phyloP scores from a whole-genome alignment of 305 asterid genomes.

The Fraxinus floribunda region DNA sequence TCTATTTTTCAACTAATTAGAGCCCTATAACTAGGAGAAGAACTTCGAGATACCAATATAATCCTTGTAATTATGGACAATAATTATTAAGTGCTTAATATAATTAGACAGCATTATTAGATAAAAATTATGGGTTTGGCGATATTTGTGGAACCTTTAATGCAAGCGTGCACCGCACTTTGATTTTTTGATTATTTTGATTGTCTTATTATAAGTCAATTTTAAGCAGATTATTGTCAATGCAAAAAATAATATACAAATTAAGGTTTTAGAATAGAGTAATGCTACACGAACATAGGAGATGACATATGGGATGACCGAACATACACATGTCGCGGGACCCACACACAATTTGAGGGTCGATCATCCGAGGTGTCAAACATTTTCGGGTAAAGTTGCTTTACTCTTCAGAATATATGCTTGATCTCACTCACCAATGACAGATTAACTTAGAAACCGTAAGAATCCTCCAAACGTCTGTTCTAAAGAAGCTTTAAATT shows the following conservation, averaged over 20 bases:
- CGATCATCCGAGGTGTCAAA: too few relatives aligned
- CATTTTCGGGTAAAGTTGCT: too few relatives aligned
- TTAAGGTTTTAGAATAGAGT: background rate
- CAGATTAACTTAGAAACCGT: background rate
- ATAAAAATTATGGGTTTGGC: conserved; percentile 32
- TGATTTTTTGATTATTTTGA: conserved; percentile 31
- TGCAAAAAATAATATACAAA: background rate
- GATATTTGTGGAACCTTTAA: conserved; percentile 46
- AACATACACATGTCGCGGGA: too few relatives aligned
- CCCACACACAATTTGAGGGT: too few relatives aligned
- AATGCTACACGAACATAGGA: background rate
- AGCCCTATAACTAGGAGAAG: conserved; percentile 20
- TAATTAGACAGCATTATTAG: conserved; percentile 53
- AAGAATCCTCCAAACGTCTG: background rate
- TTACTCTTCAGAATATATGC: background rate
- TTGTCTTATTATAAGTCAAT: background rate
- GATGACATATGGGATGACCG: too few relatives aligned
- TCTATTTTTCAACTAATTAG: background rate
- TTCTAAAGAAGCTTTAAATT: background rate
- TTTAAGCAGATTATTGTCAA: background rate
- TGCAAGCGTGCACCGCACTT: conserved; percentile 43
- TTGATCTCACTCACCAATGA: background rate
- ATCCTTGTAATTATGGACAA: conserved; percentile 35
- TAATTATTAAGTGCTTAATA: conserved; percentile 34
- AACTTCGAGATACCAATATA: conserved; percentile 16